Evolutionary conservation across 441 rosid genomes (phyloP).

Genomic region (Adansonia rubrostipa): DNA sequence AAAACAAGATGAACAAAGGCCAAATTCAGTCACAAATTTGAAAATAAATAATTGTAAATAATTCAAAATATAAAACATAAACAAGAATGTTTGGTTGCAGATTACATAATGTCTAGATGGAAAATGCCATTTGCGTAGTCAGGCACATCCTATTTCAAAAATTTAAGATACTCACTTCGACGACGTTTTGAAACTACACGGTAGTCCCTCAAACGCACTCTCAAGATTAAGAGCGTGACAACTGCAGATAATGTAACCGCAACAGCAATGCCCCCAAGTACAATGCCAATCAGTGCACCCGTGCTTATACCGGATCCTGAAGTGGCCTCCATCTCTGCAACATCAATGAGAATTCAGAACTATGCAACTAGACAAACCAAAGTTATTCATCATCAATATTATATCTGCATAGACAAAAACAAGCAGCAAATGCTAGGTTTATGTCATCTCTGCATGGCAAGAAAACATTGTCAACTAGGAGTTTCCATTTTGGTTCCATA

Average conservation of each 20-base stretch:
- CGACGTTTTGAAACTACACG: constrained; percentile 51
- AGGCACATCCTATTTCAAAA: constrained; percentile 17
- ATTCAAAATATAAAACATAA: constrained; percentile 11
- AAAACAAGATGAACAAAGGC: neutral
- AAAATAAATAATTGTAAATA: neutral
- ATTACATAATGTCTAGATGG: neutral
- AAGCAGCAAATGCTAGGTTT: neutral
- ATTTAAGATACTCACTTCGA: constrained; percentile 51
- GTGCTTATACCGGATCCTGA: constrained; percentile 54
- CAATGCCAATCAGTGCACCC: constrained; percentile 68
- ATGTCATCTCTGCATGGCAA: neutral
- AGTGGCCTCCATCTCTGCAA: constrained; percentile 45
- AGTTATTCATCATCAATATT: neutral
- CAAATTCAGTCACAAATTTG: neutral
- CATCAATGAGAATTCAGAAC: constrained; percentile 23
- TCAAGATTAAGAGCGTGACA: constrained; percentile 66
- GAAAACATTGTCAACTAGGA: neutral
- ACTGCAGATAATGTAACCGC: constrained; percentile 75
- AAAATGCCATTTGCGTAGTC: neutral
- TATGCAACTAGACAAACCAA: constrained; percentile 19
- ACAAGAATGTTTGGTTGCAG: constrained; percentile 2
- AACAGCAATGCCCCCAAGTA: constrained; percentile 74
- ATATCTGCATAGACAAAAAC: neutral
- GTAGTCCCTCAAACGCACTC: constrained; percentile 48
- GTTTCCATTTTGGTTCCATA: neutral